A percentile compares a stretch with the other conserved stretches of the same genome.
These are phyloP conservation scores for Tulasnella sp. DNA, from an alignment of 768 basidiomycete genomes.

Conservation along the genomic window DNA sequence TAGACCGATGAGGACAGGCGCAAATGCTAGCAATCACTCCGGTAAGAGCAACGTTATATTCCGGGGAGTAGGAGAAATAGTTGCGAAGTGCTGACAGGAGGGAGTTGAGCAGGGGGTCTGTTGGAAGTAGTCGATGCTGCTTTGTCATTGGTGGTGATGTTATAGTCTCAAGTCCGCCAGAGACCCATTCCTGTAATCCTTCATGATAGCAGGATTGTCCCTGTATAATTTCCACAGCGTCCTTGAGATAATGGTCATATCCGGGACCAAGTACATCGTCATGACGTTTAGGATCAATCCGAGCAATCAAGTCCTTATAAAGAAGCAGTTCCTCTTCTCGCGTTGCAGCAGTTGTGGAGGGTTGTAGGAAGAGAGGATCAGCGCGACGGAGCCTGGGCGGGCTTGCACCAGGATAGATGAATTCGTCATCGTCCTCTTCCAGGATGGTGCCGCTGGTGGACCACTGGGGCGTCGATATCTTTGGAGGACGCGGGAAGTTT, in stretches of 20 bases:
- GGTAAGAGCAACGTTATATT: slow-evolving; percentile 79
- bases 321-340: slow-evolving; percentile 76
- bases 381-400: slow-evolving; percentile 1
- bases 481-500: slow-evolving; percentile 44
- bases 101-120: slow-evolving; percentile 59
- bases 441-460: slow-evolving; percentile 4
- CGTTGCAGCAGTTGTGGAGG: slow-evolving; percentile 43
- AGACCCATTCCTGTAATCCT: slow-evolving; percentile 25
- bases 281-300: slow-evolving; percentile 55
- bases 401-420: slow-evolving; percentile 30
- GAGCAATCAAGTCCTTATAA: slow-evolving; percentile 65
- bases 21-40: slow-evolving; percentile 70
- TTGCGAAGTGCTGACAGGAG: slow-evolving; percentile 56
- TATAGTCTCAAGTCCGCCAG: background rate
- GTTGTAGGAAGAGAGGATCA: slow-evolving; percentile 32
- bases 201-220: slow-evolving; percentile 42
- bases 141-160: background rate
- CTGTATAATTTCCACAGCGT: slow-evolving; percentile 57
- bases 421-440: slow-evolving; percentile 41
- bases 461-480: slow-evolving; percentile 20
- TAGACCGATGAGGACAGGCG: slow-evolving; percentile 69
- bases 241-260: slow-evolving; percentile 69
- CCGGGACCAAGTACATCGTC: slow-evolving; percentile 70
- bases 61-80: slow-evolving; percentile 78
- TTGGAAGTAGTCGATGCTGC: slow-evolving; percentile 66